Evolutionary conservation across 257 asterid genomes (phyloP), one percentile per base, ranked within the genome.

Genomic region (Apocynum venetum): DNA sequence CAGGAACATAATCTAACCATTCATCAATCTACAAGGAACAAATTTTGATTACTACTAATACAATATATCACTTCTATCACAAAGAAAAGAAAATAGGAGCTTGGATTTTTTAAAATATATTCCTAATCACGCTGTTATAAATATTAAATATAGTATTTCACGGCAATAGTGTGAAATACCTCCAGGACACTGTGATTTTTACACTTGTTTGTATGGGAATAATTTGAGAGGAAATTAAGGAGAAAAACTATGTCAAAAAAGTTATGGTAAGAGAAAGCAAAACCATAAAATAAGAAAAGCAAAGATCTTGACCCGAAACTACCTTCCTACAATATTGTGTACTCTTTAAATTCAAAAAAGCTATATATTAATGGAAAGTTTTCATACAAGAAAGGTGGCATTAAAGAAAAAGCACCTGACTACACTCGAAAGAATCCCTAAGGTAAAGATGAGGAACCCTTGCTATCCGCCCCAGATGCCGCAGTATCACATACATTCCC

Each of bases 1-100:
- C 43, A 47, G 90, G 84, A 5, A 97, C 92, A 84, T 93, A 93
- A 6, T 93, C 94, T 20, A 95, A 80, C 98, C 99, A 91, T 83
- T 87, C 88, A 72, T 93, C 98, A 76, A 95, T 88, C 99, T 95
- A 82, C 74, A 82, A 76, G 78, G 13, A 74, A 78, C 78, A 64
- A 51, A 43, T 25, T 65, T 35, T 10, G 20, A 72, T 44, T 43
- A 72, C 48, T 66, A 51, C 44, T 19, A 55, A 51, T 65, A 38
- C 35, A 51, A 70, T 48, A 40, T 41, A 3, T 0, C 38, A 19
- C 43, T 68, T 43, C 46, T 9, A n/a, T 74, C 69, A 31, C 38
- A 40, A 68, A 61, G 38, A 40, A 44, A 71, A 79, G 20, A 40
- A 38, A 66, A 79, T 0, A 9, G 38, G 7, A 1, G 44, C 19